phyloP scores from a whole-genome alignment of 139 green algal genomes.

The Raphidocelis subcapitata region DNA sequence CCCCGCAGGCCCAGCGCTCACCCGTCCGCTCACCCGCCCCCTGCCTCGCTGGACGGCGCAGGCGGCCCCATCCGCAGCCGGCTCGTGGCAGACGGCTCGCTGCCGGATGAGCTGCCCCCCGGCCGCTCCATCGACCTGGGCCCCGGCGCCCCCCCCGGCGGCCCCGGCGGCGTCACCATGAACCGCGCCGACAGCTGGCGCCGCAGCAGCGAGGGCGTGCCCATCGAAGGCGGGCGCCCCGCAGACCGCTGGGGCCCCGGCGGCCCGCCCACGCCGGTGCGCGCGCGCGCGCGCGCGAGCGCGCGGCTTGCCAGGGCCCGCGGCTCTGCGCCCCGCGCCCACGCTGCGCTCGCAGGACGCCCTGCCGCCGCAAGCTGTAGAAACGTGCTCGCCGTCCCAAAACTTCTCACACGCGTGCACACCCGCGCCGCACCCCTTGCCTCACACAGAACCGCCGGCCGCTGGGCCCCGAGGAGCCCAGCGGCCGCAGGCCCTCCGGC shows the following conservation, averaged over 20 bases:
- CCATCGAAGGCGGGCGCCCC: not conserved
- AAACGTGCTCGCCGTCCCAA: no score
- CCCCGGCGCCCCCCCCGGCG: not conserved
- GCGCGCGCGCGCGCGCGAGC: not conserved
- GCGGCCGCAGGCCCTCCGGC: not conserved
- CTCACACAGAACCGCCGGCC: no score
- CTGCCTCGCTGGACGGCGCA: no score
- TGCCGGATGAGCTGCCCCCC: slow-evolving; percentile 25
- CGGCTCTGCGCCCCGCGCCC: no score
- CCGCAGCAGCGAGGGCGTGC: not conserved
- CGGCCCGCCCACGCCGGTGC: slow-evolving; percentile 17
- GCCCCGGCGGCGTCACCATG: not conserved
- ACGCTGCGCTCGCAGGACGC: no score
- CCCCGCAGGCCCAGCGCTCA: no score
- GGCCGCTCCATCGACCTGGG: slow-evolving; percentile 7
- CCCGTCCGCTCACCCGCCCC: no score
- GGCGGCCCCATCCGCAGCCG: slow-evolving; percentile 29
- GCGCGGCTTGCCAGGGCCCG: no score
- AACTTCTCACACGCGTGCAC: no score
- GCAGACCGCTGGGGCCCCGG: slow-evolving; percentile 16
- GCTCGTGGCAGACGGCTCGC: slow-evolving; percentile 22
- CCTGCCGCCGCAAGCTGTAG: no score
- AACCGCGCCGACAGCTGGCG: slow-evolving; percentile 20
- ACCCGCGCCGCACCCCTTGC: no score
- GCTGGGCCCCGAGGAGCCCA: not conserved